phyloP scores from a whole-genome alignment of 495 filamentous ascomycete genomes.

The Trichoderma gamsii region DNA sequence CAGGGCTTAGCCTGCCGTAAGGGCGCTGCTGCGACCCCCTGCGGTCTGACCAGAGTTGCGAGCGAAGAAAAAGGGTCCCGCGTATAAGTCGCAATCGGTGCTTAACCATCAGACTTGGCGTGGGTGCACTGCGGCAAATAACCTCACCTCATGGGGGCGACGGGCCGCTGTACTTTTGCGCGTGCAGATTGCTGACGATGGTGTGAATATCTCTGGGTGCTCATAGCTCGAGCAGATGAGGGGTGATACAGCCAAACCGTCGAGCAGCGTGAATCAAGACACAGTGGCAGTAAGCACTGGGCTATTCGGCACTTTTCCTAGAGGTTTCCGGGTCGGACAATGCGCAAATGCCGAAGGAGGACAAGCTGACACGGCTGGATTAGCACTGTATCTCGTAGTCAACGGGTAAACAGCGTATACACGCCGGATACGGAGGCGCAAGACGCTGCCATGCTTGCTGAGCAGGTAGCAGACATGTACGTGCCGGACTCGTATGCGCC shows the following conservation, averaged over 20 bases:
- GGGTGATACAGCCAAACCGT: neutral
- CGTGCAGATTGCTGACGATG: neutral
- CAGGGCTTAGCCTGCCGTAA: no score
- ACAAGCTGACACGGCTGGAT: neutral
- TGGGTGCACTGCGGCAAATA: neutral
- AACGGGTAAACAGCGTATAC: neutral
- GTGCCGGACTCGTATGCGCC: neutral
- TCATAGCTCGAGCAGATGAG: neutral
- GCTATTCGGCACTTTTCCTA: neutral
- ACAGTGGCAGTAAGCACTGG: neutral
- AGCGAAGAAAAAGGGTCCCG: neutral
- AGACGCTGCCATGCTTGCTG: neutral
- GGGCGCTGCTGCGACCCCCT: neutral
- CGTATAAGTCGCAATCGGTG: neutral
- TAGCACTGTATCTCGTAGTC: neutral
- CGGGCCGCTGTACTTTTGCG: neutral
- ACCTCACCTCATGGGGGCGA: constrained; percentile 10
- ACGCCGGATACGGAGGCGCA: neutral
- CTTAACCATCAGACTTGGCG: neutral
- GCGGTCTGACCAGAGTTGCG: neutral
- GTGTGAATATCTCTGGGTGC: neutral
- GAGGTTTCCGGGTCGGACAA: neutral
- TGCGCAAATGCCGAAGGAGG: neutral
- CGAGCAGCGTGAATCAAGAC: neutral
- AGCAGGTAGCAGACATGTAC: neutral